These are phyloP conservation scores for Glomus cerebriforme DNA, from an alignment of 192 early-diverging fungal genomes.

Conservation along the genomic window DNA sequence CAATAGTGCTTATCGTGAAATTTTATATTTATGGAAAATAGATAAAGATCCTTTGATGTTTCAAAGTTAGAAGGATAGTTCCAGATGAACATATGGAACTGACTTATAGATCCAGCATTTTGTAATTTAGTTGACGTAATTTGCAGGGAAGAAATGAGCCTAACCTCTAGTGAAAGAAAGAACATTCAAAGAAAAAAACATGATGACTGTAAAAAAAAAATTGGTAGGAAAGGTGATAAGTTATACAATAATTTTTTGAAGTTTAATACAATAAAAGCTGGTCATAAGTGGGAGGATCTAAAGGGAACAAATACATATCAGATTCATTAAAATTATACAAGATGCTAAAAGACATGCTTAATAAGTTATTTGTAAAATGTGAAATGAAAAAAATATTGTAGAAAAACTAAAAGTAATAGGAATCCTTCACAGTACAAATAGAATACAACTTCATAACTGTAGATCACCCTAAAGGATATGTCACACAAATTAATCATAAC, in stretches of 20 bases:
- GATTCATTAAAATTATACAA: conserved; percentile 6
- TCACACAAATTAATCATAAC: neutral
- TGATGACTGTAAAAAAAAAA: neutral
- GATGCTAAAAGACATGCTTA: conserved; percentile 8
- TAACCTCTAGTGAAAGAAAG: neutral
- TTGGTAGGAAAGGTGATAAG: conserved; percentile 1
- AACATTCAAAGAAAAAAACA: neutral
- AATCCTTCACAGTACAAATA: conserved; percentile 8
- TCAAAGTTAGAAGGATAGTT: neutral
- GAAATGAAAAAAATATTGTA: neutral
- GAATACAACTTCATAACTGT: conserved; percentile 5
- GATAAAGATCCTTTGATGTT: neutral
- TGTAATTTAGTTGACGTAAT: neutral
- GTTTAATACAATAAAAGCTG: neutral
- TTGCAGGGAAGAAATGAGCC: neutral
- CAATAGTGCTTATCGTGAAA: neutral
- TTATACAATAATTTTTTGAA: neutral
- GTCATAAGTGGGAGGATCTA: neutral
- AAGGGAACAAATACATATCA: neutral
- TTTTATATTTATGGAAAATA: neutral
- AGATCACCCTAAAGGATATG: conserved; percentile 15
- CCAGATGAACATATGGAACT: neutral
- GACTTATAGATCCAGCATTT: neutral
- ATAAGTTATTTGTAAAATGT: neutral
- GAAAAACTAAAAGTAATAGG: conserved; percentile 12